phyloP scores from a whole-genome alignment of 1,284 basidiomycete genomes.

The Exobasidium cylindrosporum region DNA sequence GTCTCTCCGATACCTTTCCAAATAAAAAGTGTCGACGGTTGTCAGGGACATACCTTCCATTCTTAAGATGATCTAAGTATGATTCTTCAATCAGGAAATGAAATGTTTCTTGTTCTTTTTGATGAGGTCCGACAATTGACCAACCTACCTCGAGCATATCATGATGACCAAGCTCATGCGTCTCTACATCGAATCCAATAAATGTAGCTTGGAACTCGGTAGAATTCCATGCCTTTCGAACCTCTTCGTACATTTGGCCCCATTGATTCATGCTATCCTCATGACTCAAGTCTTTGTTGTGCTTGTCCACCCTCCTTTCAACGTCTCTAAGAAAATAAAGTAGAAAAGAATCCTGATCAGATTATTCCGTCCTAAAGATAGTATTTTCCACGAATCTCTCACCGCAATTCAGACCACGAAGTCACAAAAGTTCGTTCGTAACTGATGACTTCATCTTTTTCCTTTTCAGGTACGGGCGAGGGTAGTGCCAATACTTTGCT shows the following conservation, averaged over 20 bases:
- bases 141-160: conserved; percentile 2
- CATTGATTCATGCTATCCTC: conserved; percentile 1
- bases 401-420: not conserved
- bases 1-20: not conserved
- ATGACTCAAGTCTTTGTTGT: not conserved
- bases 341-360: not conserved
- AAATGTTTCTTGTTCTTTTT: not conserved
- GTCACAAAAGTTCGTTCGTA: not conserved
- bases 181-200: not conserved
- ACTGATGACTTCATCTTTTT: not conserved
- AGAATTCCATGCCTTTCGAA: not conserved
- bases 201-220: not conserved
- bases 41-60: conserved; percentile 2
- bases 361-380: not conserved
- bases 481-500: not conserved
- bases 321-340: not conserved
- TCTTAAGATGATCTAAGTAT: not conserved
- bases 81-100: conserved; percentile 1
- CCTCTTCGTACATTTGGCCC: conserved; percentile 2
- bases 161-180: not conserved
- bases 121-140: conserved; percentile 1
- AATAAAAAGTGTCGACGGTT: not conserved
- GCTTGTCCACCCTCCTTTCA: not conserved
- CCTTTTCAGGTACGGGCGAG: not conserved
- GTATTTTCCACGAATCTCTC: not conserved